phyloP scores from a whole-genome alignment of 805 yeast genomes.

The Hanseniaspora taiwanica region DNA sequence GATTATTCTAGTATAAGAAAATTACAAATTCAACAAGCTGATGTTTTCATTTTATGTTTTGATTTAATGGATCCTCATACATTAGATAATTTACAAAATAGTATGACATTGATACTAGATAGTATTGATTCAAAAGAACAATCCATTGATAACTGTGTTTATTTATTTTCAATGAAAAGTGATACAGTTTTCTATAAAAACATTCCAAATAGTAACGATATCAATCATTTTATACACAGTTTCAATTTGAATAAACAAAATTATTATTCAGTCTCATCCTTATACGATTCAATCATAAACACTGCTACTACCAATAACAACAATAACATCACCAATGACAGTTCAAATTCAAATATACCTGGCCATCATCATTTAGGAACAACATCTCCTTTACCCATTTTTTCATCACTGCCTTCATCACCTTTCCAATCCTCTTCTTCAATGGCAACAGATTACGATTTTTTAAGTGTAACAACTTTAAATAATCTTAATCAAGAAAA shows the following conservation, averaged over 20 bases:
- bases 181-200: too few species aligned
- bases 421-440: background rate
- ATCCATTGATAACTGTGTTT: background rate
- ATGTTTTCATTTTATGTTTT: constrained; percentile 19
- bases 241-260: background rate
- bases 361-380: too few species aligned
- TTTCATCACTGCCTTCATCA: background rate
- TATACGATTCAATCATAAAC: too few species aligned
- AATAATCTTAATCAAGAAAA: too few species aligned
- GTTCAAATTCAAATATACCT: background rate
- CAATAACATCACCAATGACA: background rate
- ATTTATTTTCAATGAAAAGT: too few species aligned
- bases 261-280: too few species aligned
- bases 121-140: background rate
- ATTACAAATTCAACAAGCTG: constrained; percentile 18
- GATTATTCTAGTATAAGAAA: constrained; percentile 1
- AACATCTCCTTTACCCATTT: background rate
- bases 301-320: too few species aligned
- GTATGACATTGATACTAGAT: constrained; percentile 4
- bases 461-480: too few species aligned
- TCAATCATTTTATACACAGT: background rate
- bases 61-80: constrained; percentile 14
- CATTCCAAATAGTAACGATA: too few species aligned
- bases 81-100: constrained; percentile 11
- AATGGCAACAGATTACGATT: too few species aligned